Evolutionary conservation across 257 asterid genomes (phyloP).

Genomic region (Solanum piurae): DNA sequence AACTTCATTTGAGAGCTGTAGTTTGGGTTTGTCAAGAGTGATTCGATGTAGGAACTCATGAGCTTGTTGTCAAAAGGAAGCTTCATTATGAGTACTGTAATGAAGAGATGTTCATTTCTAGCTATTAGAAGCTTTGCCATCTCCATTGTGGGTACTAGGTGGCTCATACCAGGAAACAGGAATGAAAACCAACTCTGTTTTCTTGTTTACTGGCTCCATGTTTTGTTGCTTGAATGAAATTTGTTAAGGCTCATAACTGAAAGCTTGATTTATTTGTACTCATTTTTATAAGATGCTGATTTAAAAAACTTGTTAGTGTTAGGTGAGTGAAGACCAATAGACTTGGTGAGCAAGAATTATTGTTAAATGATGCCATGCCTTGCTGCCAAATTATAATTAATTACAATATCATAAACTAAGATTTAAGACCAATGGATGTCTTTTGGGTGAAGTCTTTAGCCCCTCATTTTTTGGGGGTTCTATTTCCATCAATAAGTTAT

Average conservation of each 20-base stretch:
- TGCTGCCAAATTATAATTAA: neutral
- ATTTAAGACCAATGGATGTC: too few species aligned
- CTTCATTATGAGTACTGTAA: neutral
- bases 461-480: too few species aligned
- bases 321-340: neutral
- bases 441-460: too few species aligned
- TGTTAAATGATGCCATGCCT: neutral
- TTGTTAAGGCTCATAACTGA: neutral
- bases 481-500: too few species aligned
- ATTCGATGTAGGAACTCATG: neutral
- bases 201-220: neutral
- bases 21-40: neutral
- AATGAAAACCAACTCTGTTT: neutral
- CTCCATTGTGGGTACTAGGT: neutral
- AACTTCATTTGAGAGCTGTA: neutral
- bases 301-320: neutral
- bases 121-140: neutral
- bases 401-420: too few species aligned
- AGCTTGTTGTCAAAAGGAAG: neutral
- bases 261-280: neutral
- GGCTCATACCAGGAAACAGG: neutral
- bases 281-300: neutral
- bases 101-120: neutral
- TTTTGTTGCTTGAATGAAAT: neutral
- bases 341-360: neutral